phyloP scores from a whole-genome alignment of 352 stramenopile genomes.

The Phytophthora colocasiae region DNA sequence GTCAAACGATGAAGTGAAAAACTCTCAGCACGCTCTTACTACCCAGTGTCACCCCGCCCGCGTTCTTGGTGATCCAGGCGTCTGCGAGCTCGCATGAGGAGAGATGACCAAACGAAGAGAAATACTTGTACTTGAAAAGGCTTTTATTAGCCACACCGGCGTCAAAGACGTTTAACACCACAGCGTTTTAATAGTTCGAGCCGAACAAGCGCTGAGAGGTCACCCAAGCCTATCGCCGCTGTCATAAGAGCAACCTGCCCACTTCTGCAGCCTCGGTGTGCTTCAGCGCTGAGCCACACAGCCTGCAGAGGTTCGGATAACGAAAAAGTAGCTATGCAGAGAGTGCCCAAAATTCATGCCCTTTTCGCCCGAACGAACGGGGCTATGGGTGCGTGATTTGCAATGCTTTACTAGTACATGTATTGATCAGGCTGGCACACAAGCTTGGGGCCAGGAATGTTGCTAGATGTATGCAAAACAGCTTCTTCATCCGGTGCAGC shows the following conservation, averaged over 20 bases:
- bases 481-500: neutral
- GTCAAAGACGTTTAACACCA: neutral
- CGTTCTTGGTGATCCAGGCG: conserved; percentile 16
- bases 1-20: conserved; percentile 19
- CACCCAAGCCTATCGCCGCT: conserved; percentile 4
- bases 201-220: too few relatives aligned
- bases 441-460: neutral
- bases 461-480: neutral
- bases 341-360: neutral
- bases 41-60: conserved; percentile 7
- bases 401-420: too few relatives aligned
- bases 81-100: neutral
- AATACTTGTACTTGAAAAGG: neutral
- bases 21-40: neutral
- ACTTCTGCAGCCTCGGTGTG: conserved; percentile 3
- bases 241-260: conserved; percentile 22
- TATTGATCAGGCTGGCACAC: too few relatives aligned
- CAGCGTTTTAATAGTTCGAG: conserved; percentile 1
- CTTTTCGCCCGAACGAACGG: neutral
- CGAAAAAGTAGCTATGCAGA: conserved; percentile 11
- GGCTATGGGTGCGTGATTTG: too few relatives aligned
- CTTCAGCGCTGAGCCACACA: conserved; percentile 13
- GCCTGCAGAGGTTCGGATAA: conserved; percentile 20
- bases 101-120: conserved; percentile 6
- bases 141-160: conserved; percentile 4